Base-by-base conservation (phyloP, 2,329 filamentous ascomycete species). In the Trichophaea hybrida region DNA sequence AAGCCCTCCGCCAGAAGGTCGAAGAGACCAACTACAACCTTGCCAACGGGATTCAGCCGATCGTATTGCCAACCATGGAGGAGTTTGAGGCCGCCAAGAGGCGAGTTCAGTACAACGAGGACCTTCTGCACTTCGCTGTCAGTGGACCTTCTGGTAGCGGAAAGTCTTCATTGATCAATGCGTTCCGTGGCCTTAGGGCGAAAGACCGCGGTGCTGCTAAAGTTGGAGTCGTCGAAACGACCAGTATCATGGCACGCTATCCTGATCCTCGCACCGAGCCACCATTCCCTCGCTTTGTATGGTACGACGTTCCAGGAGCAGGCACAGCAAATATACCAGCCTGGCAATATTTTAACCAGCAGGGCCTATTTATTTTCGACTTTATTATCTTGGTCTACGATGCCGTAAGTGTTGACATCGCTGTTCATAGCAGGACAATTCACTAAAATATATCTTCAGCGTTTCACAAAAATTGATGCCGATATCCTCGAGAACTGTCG, bases 301-400 rank as follows among this genome's bases (percentile, higher is more conserved):
- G 61, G 62, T 64, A 63, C 43, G 62, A 64, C 24, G 48, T 63
- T 12, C 61, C 62, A 13, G 61, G 62, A 5, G 60, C 62, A 37
- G 62, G 62, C 2, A 63, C 62, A 13, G n/a, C 33, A n/a, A 55
- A 57, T 6, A 50, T 64, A 10, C 40, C 34, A 5, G 48, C 35
- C 12, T 59, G 58, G 58, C 58, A 64, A 24, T 64, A 64, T 55
- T 64, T 64, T 44, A 64, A 61, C 31, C 35, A 60, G 43, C 60
- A 63, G 46, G 61, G 61, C 1, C 51, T 65, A n/a, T 65, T 52
- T 31, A 49, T 63, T 10, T 65, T 65, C 32, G 59, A 65, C 35
- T 37, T 60, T 31, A 53, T 65, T 24, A 57, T 55, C 24, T 34
- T 65, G 24, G 53, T 59, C 8, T 34, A 55, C 33, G 60, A 57